These are phyloP conservation scores for Pulveroboletus sp. DNA, from an alignment of 768 basidiomycete genomes.

Conservation along the genomic window DNA sequence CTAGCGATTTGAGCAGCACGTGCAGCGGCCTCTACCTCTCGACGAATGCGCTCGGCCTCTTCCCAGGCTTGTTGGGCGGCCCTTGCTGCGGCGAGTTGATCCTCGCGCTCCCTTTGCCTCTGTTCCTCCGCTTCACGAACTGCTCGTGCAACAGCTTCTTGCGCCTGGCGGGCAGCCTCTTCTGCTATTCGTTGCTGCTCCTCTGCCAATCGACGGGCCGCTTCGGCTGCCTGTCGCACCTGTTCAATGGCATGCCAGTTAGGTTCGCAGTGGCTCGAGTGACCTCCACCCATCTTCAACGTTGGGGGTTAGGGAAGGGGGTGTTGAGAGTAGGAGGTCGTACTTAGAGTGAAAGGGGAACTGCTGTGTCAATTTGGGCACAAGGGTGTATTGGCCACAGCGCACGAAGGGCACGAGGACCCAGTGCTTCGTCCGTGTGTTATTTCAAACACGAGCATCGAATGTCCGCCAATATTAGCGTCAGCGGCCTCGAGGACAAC, in stretches of 20 bases:
- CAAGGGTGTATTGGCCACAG: too few relatives aligned
- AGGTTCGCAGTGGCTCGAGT: conserved; percentile 22
- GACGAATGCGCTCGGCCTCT: conserved; percentile 23
- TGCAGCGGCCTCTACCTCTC: conserved; percentile 18
- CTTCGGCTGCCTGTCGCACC: conserved; percentile 15
- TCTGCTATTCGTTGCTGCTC: conserved; percentile 15
- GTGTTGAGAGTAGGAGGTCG: not conserved
- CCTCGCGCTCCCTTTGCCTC: conserved; percentile 13
- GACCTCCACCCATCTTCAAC: conserved; percentile 22
- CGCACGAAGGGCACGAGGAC: not conserved
- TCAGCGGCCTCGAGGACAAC: not conserved
- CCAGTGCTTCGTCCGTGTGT: not conserved
- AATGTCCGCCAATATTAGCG: too few relatives aligned
- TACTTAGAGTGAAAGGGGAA: not conserved
- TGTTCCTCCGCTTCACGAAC: conserved; percentile 20
- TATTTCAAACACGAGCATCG: not conserved
- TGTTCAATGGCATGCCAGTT: conserved; percentile 23
- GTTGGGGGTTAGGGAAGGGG: not conserved
- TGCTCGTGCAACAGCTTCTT: conserved; percentile 22
- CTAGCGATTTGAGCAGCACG: conserved; percentile 21
- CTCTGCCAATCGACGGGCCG: conserved; percentile 19
- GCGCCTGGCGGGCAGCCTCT: conserved; percentile 17
- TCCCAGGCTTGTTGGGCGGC: conserved; percentile 21
- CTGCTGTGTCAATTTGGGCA: not conserved
- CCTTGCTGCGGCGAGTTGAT: conserved; percentile 17